These are phyloP conservation scores for Alternaria atra DNA, from an alignment of 2,329 filamentous ascomycete species.

Conservation along the genomic window DNA sequence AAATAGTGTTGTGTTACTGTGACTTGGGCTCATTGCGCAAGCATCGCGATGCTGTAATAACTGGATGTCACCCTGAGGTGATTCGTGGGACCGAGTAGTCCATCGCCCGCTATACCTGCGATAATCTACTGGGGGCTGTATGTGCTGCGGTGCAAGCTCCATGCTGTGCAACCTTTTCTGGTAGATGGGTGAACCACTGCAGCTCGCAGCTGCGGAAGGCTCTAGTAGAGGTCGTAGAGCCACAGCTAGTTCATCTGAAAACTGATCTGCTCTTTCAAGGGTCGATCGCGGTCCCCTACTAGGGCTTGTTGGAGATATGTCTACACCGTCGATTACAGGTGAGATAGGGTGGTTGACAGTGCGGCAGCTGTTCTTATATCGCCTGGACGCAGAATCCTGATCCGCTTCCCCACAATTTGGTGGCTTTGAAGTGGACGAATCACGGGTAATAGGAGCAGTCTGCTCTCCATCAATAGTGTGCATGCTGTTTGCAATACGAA, in stretches of 20 bases:
- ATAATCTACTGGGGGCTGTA: not conserved
- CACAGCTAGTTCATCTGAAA: not conserved
- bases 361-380: not conserved
- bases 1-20: conserved; percentile 7
- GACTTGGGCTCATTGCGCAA: conserved; percentile 17
- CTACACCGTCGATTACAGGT: not conserved
- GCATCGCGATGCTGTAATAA: conserved; percentile 30
- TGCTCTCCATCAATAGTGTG: not conserved
- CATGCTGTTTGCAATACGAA: not conserved
- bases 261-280: not conserved
- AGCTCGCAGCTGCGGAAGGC: not conserved
- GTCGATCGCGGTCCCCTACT: not conserved
- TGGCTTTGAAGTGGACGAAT: not conserved
- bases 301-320: not conserved
- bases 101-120: conserved; percentile 9
- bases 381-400: not conserved
- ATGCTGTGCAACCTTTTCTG: not conserved
- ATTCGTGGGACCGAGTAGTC: conserved; percentile 20
- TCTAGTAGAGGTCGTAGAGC: not conserved
- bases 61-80: conserved; percentile 19
- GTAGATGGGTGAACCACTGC: not conserved
- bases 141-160: not conserved
- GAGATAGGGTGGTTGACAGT: not conserved
- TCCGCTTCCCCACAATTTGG: not conserved
- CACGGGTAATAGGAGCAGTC: not conserved